A percentile compares a stretch with the other conserved stretches of the same genome.
Conservation (phyloP, 2,329 filamentous ascomycete genomes). For the Samsoniella hepiali region DNA sequence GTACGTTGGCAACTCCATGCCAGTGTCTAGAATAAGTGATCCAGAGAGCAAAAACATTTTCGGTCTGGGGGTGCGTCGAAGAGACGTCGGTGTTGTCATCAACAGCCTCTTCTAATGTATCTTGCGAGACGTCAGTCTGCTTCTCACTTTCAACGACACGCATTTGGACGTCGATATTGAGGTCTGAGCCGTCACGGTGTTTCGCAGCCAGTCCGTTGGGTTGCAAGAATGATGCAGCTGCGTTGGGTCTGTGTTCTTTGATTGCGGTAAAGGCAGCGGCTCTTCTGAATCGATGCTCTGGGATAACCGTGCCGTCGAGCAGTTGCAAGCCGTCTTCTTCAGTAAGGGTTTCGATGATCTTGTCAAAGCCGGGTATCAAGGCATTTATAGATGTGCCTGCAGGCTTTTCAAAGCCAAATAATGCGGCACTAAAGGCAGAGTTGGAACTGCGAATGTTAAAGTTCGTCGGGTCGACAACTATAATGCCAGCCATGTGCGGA, state of each 20-base stretch:
- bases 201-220: constrained; percentile 81
- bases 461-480: constrained; percentile 78
- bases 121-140: constrained; percentile 56
- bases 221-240: constrained; percentile 72
- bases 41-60: constrained; percentile 93
- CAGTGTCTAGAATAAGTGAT: constrained; percentile 93
- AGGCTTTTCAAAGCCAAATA: constrained; percentile 85
- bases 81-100: constrained; percentile 36
- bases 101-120: constrained; percentile 61
- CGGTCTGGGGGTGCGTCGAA: constrained; percentile 49
- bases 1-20: constrained; percentile 64
- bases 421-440: constrained; percentile 84
- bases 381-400: constrained; percentile 77
- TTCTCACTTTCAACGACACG: constrained; percentile 89
- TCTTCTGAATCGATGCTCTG: constrained; percentile 91
- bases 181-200: constrained; percentile 86
- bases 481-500: constrained; percentile 94
- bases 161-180: constrained; percentile 96
- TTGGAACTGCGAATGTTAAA: constrained; percentile 89
- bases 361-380: constrained; percentile 83
- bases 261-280: constrained; percentile 81
- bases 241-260: constrained; percentile 77
- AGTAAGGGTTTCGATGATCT: constrained; percentile 73
- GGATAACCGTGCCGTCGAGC: constrained; percentile 91
- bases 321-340: constrained; percentile 83